Evolutionary conservation across 2,329 filamentous ascomycete species (phyloP).

Genomic region (Ascochyta lentis): DNA sequence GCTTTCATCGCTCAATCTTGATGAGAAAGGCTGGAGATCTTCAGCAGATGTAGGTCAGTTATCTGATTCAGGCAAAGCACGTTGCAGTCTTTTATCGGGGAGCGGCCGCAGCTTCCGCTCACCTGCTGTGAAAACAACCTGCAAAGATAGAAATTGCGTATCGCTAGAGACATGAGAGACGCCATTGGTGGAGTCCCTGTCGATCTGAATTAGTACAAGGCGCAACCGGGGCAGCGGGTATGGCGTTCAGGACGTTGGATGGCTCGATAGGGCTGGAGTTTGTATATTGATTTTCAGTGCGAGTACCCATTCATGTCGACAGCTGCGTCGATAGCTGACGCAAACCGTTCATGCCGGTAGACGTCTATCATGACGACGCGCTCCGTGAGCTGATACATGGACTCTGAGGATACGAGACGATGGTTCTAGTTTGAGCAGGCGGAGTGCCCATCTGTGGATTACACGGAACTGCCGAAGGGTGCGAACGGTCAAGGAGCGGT

Average conservation of each 20-base stretch:
- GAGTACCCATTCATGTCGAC: constrained; percentile 1
- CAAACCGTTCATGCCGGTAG: background rate
- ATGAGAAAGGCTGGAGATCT: no score
- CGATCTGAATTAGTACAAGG: background rate
- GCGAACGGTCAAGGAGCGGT: constrained; percentile 5
- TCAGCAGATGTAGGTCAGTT: no score
- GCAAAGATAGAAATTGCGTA: no score
- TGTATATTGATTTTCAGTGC: background rate
- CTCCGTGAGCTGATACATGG: constrained; percentile 9
- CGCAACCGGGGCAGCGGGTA: constrained; percentile 3
- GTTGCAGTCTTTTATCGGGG: no score
- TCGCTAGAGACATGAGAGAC: no score
- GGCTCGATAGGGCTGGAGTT: background rate
- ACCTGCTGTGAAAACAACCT: no score
- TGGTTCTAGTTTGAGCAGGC: constrained; percentile 6
- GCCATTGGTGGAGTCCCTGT: constrained; percentile 1
- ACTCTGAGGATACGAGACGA: background rate
- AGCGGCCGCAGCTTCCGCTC: no score
- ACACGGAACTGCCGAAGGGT: constrained; percentile 1
- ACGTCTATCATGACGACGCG: background rate
- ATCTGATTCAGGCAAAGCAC: no score
- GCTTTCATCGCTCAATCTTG: no score
- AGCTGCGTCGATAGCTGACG: background rate
- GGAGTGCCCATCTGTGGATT: constrained; percentile 5
- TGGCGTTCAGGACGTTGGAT: constrained; percentile 6